Percentiles rank a stretch among this genome's conserved stretches.
These are phyloP conservation scores for Cadophora sp. DNA, from an alignment of 2,329 filamentous ascomycete genomes.

Conservation along the genomic window DNA sequence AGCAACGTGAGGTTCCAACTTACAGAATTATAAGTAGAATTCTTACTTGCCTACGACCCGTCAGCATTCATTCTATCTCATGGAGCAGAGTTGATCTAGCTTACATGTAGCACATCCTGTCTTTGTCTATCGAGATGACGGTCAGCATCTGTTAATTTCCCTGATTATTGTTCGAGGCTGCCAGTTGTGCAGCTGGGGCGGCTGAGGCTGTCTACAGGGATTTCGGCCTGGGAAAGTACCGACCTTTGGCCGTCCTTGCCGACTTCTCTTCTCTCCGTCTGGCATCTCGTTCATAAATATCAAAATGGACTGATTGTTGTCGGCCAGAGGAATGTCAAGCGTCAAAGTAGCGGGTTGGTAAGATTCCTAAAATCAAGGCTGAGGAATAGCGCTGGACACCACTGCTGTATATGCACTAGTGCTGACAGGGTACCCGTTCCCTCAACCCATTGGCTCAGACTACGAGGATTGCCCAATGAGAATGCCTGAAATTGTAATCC, in stretches of 20 bases:
- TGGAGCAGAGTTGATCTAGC: background rate
- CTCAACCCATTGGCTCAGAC: background rate
- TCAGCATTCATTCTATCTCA: background rate
- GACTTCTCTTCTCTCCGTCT: background rate
- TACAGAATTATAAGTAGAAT: background rate
- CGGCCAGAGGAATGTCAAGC: background rate
- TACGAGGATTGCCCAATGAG: background rate
- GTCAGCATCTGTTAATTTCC: background rate
- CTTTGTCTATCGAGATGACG: background rate
- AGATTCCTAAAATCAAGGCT: background rate
- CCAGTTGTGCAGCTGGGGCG: background rate
- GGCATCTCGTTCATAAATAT: background rate
- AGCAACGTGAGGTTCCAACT: background rate
- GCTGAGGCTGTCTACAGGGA: background rate
- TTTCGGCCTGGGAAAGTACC: background rate
- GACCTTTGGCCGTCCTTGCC: constrained; percentile 13
- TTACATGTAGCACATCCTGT: constrained; percentile 12
- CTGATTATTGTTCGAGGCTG: background rate
- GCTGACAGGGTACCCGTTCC: background rate
- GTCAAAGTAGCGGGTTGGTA: background rate
- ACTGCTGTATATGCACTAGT: background rate
- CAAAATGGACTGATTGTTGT: background rate
- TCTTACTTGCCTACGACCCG: background rate
- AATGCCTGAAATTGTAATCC: background rate
- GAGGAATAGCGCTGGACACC: background rate